Percentiles rank a stretch among this genome's conserved stretches.
Evolutionary conservation across 1,284 basidiomycete genomes (phyloP).

Genomic region (Pascua guehoae): DNA sequence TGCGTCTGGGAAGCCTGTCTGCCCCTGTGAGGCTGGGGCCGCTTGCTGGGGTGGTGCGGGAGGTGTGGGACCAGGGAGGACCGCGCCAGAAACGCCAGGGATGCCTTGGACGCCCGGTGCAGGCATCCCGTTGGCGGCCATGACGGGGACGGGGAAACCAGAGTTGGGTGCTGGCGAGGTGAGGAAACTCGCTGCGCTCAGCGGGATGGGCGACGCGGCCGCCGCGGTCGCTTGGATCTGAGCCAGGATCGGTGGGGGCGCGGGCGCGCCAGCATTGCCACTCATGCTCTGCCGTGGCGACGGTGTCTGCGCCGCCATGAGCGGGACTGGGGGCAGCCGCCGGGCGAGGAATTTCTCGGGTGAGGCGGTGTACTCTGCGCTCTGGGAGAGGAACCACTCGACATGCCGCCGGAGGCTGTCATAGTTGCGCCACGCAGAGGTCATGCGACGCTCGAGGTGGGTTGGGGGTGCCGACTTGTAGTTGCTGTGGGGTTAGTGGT

Average conservation of each 20-base stretch:
- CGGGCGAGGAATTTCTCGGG: slow-evolving; percentile 21
- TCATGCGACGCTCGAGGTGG: slow-evolving; percentile 22
- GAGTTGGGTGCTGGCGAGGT: slow-evolving; percentile 7
- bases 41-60: neutral
- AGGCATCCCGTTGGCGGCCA: slow-evolving; percentile 1
- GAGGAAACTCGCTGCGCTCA: slow-evolving; percentile 22
- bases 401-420: slow-evolving; percentile 27
- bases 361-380: slow-evolving; percentile 14
- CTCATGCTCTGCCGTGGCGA: slow-evolving; percentile 11
- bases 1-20: slow-evolving; percentile 2
- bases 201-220: slow-evolving; percentile 24
- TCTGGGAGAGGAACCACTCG: slow-evolving; percentile 29
- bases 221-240: slow-evolving; percentile 12
- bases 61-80: too few relatives aligned
- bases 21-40: neutral
- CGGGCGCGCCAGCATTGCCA: neutral
- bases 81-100: too few relatives aligned
- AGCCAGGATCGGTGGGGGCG: slow-evolving; percentile 1
- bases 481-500: slow-evolving; percentile 10
- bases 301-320: slow-evolving; percentile 16
- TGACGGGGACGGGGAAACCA: neutral
- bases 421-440: slow-evolving; percentile 28
- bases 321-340: slow-evolving; percentile 16
- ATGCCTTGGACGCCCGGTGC: neutral
- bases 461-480: slow-evolving; percentile 13